A percentile compares a stretch with the other conserved stretches of the same genome.
phyloP scores from a whole-genome alignment of 2,329 filamentous ascomycete genomes.

The Penicillium janthinellum region DNA sequence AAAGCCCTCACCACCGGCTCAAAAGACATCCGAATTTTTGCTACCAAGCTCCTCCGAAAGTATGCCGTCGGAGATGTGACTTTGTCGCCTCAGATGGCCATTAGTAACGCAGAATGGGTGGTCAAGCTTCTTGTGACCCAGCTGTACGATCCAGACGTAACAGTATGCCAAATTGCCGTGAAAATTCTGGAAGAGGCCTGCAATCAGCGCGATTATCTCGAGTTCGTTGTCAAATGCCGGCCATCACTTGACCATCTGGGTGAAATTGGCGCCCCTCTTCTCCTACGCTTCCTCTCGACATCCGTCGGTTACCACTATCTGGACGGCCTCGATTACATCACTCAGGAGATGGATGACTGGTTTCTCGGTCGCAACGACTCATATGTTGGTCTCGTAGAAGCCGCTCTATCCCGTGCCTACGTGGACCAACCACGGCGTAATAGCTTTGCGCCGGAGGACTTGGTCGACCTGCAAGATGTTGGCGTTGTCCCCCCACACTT shows the following conservation, averaged over 20 bases:
- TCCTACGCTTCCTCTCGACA: slow-evolving; percentile 90
- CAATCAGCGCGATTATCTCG: slow-evolving; percentile 84
- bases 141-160: slow-evolving; percentile 93
- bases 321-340: slow-evolving; percentile 96
- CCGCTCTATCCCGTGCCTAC: slow-evolving; percentile 87
- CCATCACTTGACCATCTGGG: slow-evolving; percentile 93
- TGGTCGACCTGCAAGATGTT: slow-evolving; percentile 61
- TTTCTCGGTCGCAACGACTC: slow-evolving; percentile 94
- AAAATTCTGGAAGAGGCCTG: slow-evolving; percentile 98
- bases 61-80: slow-evolving; percentile 68
- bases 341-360: slow-evolving; percentile 99
- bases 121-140: slow-evolving; percentile 97
- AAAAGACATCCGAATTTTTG: slow-evolving; percentile 86
- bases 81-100: slow-evolving; percentile 39
- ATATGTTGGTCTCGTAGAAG: slow-evolving; percentile 94
- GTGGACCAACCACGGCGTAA: slow-evolving; percentile 54
- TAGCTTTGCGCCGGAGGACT: slow-evolving; percentile 56
- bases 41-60: slow-evolving; percentile 82
- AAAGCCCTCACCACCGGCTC: slow-evolving; percentile 91
- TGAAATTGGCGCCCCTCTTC: slow-evolving; percentile 90
- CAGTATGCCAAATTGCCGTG: slow-evolving; percentile 93
- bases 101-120: slow-evolving; percentile 85
- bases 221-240: slow-evolving; percentile 95
- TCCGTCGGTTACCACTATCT: slow-evolving; percentile 98
- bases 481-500: slow-evolving; percentile 88